Conservation (phyloP, 2,329 filamentous ascomycete species). For the Claviceps pazoutovae region DNA sequence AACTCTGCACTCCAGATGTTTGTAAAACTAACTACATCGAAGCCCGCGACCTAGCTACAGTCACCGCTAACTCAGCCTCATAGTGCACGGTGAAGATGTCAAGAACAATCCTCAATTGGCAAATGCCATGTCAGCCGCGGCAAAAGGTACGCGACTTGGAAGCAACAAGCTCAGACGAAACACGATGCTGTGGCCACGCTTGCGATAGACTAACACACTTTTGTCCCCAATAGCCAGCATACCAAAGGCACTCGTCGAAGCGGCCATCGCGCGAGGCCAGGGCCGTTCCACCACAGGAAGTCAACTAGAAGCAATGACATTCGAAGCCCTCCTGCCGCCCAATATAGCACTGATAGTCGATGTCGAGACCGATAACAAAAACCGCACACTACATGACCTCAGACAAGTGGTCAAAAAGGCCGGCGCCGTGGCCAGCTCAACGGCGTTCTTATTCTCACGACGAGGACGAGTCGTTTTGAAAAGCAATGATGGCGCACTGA, state of each 20-base stretch:
- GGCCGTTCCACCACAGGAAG: slow-evolving; percentile 63
- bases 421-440: slow-evolving; percentile 57
- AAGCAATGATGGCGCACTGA: slow-evolving; percentile 29
- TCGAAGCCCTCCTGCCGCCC: slow-evolving; percentile 70
- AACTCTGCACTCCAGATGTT: slow-evolving; percentile 60
- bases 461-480: slow-evolving; percentile 63
- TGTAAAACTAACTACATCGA: slow-evolving; percentile 10
- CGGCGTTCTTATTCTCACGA: slow-evolving; percentile 73
- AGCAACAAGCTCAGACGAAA: neutral
- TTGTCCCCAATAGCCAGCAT: slow-evolving; percentile 43
- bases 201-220: neutral
- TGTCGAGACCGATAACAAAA: slow-evolving; percentile 70
- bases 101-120: slow-evolving; percentile 64
- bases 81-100: slow-evolving; percentile 64
- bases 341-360: slow-evolving; percentile 72
- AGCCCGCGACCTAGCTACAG: slow-evolving; percentile 3
- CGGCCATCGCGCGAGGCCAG: slow-evolving; percentile 76
- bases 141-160: slow-evolving; percentile 43
- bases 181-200: neutral
- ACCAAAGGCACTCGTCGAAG: slow-evolving; percentile 72
- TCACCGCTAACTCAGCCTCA: slow-evolving; percentile 3
- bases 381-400: slow-evolving; percentile 59
- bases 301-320: slow-evolving; percentile 59
- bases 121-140: slow-evolving; percentile 58
- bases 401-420: slow-evolving; percentile 55